These are phyloP conservation scores for Rhinocladiella similis DNA, from an alignment of 2,329 filamentous ascomycete genomes.

Conservation along the genomic window DNA sequence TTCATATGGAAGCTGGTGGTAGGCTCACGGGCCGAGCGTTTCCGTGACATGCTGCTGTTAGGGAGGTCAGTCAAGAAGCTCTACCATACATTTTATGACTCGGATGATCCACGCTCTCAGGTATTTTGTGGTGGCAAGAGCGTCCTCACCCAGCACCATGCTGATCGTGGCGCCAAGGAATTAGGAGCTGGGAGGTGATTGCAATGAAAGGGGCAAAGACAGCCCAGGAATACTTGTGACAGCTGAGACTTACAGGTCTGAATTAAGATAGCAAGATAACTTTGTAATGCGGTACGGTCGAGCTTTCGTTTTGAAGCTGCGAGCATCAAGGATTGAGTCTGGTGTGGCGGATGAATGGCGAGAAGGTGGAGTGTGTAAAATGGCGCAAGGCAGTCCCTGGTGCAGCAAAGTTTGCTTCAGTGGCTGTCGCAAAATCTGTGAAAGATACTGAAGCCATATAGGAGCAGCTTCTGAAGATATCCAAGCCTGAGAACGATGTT, in stretches of 20 bases:
- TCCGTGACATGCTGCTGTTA: conserved; percentile 14
- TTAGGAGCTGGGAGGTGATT: background rate
- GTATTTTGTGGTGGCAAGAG: too few species aligned
- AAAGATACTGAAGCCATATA: conserved; percentile 14
- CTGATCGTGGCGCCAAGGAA: background rate
- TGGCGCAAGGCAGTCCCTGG: background rate
- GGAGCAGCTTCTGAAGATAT: conserved; percentile 6
- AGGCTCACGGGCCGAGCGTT: conserved; percentile 2
- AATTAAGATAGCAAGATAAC: background rate
- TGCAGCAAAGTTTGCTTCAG: background rate
- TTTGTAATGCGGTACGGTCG: background rate
- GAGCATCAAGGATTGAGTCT: background rate
- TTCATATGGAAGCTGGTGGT: conserved; percentile 19
- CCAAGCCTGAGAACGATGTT: conserved; percentile 5
- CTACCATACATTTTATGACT: background rate
- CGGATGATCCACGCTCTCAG: background rate
- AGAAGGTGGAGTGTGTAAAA: background rate
- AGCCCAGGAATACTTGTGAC: background rate
- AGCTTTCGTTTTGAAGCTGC: background rate
- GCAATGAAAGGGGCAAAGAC: background rate
- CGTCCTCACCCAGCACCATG: background rate
- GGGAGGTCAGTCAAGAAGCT: background rate
- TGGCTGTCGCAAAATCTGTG: conserved; percentile 1
- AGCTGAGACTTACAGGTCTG: background rate
- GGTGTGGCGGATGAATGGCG: background rate